Base-by-base conservation (phyloP, 2,329 filamentous ascomycete species). In the Aspergillus fructus region DNA sequence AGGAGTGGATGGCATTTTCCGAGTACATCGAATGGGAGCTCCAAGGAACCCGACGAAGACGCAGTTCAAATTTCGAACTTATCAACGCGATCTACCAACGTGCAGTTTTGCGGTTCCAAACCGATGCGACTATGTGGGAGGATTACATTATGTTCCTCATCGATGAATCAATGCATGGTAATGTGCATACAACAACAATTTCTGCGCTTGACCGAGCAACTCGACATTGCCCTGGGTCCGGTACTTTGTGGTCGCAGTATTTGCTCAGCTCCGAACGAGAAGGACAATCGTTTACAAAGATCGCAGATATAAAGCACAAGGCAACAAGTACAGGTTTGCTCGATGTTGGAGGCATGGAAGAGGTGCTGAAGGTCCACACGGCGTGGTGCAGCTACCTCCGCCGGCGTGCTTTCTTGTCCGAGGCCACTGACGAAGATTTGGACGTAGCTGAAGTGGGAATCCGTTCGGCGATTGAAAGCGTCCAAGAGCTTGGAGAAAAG, bases 351-450 rank as follows among this genome's bases (percentile, higher is more conserved):
- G 93, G 92, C 23, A 89, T 97, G 82, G 86, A 91, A 49, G 90
- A 93, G 63, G 86, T 97, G 33, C 84, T 97, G 58, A 91, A 96
- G 66, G 91, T 97, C 68, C 92, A 97, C 68, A 87, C 91, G 53
- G 89, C 93, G 0, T 99, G 94, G 94, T 97, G 93, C 69, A 92
- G 91, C 49, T 97, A 93, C 66, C 82, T 99, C 19, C 91, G 93
- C 64, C 89, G 94, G 23, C 88, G 88, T 49, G 91, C 93, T 17
- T 92, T 96, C 78, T 81, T 86, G 55, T 81, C 85, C 1, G 85
- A 86, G 58, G 86, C 89, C 1, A 85, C 85, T 1, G 90, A 93
- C 57, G 93, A 97, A 70, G 90, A 93, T 53, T 82, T 89, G 33
- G 93, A 97, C 69, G 86, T 96, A 48, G 93, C 93, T 7, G 92